phyloP scores from a whole-genome alignment of 805 yeast genomes.

The Brettanomyces anomalus region DNA sequence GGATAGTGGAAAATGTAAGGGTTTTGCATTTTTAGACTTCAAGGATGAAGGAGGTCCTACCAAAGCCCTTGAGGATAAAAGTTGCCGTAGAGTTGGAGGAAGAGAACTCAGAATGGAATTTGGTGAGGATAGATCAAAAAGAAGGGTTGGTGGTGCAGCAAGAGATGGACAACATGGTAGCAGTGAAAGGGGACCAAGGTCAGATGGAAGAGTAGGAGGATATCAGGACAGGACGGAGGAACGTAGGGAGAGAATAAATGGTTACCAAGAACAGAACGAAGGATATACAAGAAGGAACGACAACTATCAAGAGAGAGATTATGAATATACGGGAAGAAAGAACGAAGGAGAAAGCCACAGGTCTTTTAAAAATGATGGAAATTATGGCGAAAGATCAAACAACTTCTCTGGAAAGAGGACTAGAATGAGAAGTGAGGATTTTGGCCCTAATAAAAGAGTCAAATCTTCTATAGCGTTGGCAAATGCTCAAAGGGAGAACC shows the following conservation, averaged over 20 bases:
- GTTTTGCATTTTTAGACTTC: conserved; percentile 90
- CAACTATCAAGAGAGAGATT: neutral
- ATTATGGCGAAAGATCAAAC: conserved; percentile 7
- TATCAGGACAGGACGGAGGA: conserved; percentile 7
- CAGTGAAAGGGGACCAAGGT: neutral
- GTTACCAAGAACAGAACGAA: neutral
- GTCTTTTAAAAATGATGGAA: neutral
- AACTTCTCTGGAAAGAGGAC: conserved; percentile 1
- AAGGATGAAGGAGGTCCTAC: conserved; percentile 74
- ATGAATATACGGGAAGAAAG: neutral
- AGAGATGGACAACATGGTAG: neutral
- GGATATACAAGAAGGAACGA: neutral
- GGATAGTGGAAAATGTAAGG: conserved; percentile 93
- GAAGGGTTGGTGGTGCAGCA: conserved; percentile 17
- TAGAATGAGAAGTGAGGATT: conserved; percentile 3
- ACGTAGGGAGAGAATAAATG: neutral
- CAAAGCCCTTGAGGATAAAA: conserved; percentile 65
- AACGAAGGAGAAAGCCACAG: conserved; percentile 4
- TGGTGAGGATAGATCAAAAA: conserved; percentile 82
- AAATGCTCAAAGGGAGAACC: conserved; percentile 78
- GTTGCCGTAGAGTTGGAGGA: conserved; percentile 57
- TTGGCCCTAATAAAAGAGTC: conserved; percentile 35
- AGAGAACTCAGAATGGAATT: conserved; percentile 78
- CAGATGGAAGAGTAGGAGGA: neutral
- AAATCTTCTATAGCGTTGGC: conserved; percentile 84